Evolutionary conservation across 2,329 filamentous ascomycete species (phyloP).

Genomic region (Cadophora malorum): DNA sequence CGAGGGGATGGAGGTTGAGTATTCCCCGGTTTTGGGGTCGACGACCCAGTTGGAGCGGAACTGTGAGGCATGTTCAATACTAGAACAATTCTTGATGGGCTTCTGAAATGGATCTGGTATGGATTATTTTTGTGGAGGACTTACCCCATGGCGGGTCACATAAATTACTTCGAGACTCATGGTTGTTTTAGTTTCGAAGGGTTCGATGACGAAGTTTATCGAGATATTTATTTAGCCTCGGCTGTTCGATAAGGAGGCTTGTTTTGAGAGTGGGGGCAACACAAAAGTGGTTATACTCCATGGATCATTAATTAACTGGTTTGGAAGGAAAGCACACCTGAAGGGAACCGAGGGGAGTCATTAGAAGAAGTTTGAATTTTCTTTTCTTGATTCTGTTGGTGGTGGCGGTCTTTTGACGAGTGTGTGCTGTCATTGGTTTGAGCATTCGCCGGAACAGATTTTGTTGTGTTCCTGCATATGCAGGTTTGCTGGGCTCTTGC

Average conservation of each 20-base stretch:
- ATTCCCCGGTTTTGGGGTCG: slow-evolving; percentile 79
- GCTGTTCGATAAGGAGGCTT: slow-evolving; percentile 20
- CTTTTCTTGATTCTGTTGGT: neutral
- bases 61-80: slow-evolving; percentile 52
- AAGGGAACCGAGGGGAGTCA: neutral
- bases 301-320: neutral
- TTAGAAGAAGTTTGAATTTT: neutral
- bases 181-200: slow-evolving; percentile 29
- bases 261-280: neutral
- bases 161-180: slow-evolving; percentile 70
- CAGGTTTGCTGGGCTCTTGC: neutral
- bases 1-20: slow-evolving; percentile 74
- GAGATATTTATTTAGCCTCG: slow-evolving; percentile 13
- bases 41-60: slow-evolving; percentile 92
- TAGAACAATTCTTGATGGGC: slow-evolving; percentile 25
- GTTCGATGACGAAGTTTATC: slow-evolving; percentile 18
- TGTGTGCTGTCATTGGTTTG: slow-evolving; percentile 4
- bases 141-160: slow-evolving; percentile 76
- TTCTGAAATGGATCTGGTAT: slow-evolving; percentile 18
- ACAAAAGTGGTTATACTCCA: neutral
- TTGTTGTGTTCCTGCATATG: slow-evolving; percentile 42
- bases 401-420: slow-evolving; percentile 1
- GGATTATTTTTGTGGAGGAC: slow-evolving; percentile 47
- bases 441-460: neutral
- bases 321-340: neutral